Percentiles rank a stretch among this genome's conserved stretches.
Conservation (phyloP, 78 protist species). For the Dictyostelium brefeldianum region DNA sequence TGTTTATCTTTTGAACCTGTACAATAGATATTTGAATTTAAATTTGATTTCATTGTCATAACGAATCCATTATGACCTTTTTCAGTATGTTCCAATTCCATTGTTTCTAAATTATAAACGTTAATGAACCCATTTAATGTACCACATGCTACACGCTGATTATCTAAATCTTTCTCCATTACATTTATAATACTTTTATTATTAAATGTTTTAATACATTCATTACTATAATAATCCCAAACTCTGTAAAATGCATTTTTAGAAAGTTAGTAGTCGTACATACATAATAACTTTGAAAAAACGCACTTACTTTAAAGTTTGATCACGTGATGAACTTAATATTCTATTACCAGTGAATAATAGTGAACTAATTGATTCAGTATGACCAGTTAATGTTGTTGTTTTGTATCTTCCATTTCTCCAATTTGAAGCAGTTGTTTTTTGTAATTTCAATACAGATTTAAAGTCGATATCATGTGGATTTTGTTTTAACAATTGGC, state of each 20-base stretch:
- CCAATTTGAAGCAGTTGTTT: slow-evolving; percentile 27
- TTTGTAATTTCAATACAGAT: not conserved
- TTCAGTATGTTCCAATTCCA: not conserved
- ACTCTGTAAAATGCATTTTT: no score
- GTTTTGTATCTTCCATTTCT: slow-evolving; percentile 31
- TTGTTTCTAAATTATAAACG: slow-evolving; percentile 16
- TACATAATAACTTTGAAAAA: not conserved
- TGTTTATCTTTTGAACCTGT: slow-evolving; percentile 62
- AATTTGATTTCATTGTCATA: slow-evolving; percentile 12
- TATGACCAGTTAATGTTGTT: slow-evolving; percentile 21
- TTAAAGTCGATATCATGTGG: slow-evolving; percentile 31
- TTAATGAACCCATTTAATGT: slow-evolving; percentile 20
- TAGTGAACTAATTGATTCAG: slow-evolving; percentile 19
- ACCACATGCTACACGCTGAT: slow-evolving; percentile 25
- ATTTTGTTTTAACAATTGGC: slow-evolving; percentile 11
- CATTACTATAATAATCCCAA: slow-evolving; percentile 40
- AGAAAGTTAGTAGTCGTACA: not conserved
- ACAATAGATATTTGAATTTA: slow-evolving; percentile 22
- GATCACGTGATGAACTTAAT: slow-evolving; percentile 40
- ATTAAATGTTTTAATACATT: not conserved
- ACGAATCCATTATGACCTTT: slow-evolving; percentile 38
- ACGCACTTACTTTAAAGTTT: slow-evolving; percentile 39
- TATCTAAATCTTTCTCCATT: slow-evolving; percentile 42
- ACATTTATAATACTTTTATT: not conserved
- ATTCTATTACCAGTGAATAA: slow-evolving; percentile 14